phyloP scores from a whole-genome alignment of 106 monocot genomes.

The Platanthera zijinensis region DNA sequence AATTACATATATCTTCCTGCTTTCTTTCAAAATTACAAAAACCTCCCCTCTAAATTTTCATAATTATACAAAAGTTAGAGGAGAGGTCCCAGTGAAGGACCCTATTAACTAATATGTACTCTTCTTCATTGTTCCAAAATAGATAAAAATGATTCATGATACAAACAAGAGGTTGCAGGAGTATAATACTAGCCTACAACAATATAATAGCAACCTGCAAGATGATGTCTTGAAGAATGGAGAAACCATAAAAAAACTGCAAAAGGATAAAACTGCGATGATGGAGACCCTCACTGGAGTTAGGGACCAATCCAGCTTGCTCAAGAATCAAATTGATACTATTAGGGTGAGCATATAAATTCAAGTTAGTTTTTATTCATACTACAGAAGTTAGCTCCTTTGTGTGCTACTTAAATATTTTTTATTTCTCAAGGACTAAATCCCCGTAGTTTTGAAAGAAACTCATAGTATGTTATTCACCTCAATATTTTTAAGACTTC shows the following conservation, averaged over 20 bases:
- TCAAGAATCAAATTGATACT: conserved; percentile 59
- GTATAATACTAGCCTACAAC: conserved; percentile 82
- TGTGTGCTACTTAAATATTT: neutral
- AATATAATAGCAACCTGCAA: conserved; percentile 86
- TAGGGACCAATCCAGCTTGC: conserved; percentile 39
- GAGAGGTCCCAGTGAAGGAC: no score
- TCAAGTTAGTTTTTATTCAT: neutral
- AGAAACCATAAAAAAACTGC: conserved; percentile 49
- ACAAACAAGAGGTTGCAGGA: conserved; percentile 72
- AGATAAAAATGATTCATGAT: conserved; percentile 74
- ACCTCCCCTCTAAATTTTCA: no score
- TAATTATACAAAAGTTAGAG: no score
- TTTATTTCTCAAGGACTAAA: neutral
- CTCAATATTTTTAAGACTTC: neutral
- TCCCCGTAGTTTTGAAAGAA: neutral
- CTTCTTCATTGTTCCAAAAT: conserved; percentile 3
- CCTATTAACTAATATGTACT: neutral
- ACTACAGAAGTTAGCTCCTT: neutral
- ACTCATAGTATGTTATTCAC: neutral
- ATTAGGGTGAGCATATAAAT: conserved; percentile 42
- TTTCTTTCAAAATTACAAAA: no score
- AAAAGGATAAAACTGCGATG: conserved; percentile 71
- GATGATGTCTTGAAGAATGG: conserved; percentile 44
- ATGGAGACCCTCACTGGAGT: conserved; percentile 51
- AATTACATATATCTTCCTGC: no score